These are phyloP conservation scores for Cardamine resedifolia DNA, from an alignment of 345 rosid genomes.

Conservation along the genomic window DNA sequence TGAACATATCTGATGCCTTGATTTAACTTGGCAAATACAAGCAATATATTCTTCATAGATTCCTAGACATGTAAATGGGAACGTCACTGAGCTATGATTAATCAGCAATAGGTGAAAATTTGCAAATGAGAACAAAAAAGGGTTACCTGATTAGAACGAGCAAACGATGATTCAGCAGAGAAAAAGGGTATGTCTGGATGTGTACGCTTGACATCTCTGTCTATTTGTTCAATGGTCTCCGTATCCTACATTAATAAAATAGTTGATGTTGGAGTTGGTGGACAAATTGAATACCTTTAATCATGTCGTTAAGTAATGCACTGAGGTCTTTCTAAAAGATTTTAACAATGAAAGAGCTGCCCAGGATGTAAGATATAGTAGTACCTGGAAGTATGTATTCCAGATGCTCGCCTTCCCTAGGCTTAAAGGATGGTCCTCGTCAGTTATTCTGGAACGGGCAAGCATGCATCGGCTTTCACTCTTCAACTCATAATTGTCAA, in stretches of 20 bases:
- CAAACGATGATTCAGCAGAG: conserved; percentile 75
- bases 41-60: conserved; percentile 76
- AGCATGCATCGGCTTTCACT: conserved; percentile 67
- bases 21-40: conserved; percentile 93
- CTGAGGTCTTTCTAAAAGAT: background rate
- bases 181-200: conserved; percentile 96
- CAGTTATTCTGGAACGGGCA: conserved; percentile 72
- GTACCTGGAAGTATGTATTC: conserved; percentile 98
- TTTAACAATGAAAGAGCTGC: background rate
- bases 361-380: conserved; percentile 32
- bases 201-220: conserved; percentile 93
- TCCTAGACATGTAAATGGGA: conserved; percentile 55
- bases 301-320: background rate
- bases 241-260: conserved; percentile 55
- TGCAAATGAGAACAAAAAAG: conserved; percentile 20
- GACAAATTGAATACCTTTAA: background rate
- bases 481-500: conserved; percentile 51
- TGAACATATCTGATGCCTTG: conserved; percentile 98
- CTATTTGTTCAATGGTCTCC: conserved; percentile 93
- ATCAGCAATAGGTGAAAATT: conserved; percentile 3
- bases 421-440: conserved; percentile 95
- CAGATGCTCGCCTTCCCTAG: conserved; percentile 87
- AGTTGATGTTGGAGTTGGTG: background rate
- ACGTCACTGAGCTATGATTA: conserved; percentile 32
- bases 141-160: conserved; percentile 78